Percentiles rank a stretch among this genome's conserved stretches.
Evolutionary conservation across 495 filamentous ascomycete species (phyloP).

Genomic region (Chaetomidium leptoderma): DNA sequence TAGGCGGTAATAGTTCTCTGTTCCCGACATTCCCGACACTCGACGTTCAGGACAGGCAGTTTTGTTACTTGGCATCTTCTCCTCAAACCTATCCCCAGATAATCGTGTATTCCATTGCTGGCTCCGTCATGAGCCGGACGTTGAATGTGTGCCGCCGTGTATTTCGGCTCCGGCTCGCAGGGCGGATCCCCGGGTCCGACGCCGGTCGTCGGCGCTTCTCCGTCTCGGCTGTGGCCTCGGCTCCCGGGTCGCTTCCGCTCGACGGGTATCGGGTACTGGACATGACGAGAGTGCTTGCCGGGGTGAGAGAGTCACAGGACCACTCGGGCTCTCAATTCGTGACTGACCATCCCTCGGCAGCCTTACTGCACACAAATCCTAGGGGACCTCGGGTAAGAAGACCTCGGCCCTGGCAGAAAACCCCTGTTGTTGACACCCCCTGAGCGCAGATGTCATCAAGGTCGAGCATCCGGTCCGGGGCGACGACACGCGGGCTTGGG

Average conservation of each 20-base stretch:
- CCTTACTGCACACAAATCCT: slow-evolving; percentile 97
- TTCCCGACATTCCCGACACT: no score
- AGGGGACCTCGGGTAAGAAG: slow-evolving; percentile 82
- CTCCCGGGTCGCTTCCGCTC: slow-evolving; percentile 53
- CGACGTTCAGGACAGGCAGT: no score
- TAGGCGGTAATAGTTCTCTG: no score
- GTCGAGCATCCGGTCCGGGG: slow-evolving; percentile 88
- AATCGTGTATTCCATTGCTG: background rate
- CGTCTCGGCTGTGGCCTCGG: slow-evolving; percentile 13
- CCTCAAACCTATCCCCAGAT: no score
- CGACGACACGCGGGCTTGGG: slow-evolving; percentile 95
- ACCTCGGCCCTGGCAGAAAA: no score
- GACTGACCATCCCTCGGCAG: slow-evolving; percentile 41
- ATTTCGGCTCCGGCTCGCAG: background rate
- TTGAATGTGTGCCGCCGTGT: slow-evolving; percentile 3
- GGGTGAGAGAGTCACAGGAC: slow-evolving; percentile 56
- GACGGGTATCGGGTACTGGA: slow-evolving; percentile 85
- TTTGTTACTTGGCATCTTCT: background rate
- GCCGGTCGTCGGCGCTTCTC: slow-evolving; percentile 11
- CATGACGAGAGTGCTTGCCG: slow-evolving; percentile 93
- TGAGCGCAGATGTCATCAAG: slow-evolving; percentile 92
- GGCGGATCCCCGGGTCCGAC: background rate
- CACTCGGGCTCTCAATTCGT: background rate
- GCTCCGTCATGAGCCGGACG: slow-evolving; percentile 9
- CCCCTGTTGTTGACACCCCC: slow-evolving; percentile 22